phyloP scores from a whole-genome alignment of 306 rosid species.

The Quercus mongolica region DNA sequence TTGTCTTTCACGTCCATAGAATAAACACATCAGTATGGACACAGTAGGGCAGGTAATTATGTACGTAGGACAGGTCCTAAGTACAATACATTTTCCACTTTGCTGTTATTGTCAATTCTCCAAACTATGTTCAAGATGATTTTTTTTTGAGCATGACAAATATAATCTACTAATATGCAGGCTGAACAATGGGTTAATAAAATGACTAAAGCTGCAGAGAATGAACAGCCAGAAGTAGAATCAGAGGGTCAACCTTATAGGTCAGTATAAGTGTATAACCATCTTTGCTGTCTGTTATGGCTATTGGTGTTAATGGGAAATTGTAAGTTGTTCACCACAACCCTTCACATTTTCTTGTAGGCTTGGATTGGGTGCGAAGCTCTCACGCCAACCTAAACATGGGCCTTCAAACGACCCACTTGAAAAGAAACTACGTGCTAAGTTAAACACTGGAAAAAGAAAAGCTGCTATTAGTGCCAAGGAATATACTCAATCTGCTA shows the following conservation, averaged over 20 bases:
- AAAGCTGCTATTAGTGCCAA: constrained; percentile 49
- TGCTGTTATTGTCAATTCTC: not conserved
- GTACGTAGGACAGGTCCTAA: not conserved
- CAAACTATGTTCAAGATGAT: not conserved
- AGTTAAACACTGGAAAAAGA: constrained; percentile 49
- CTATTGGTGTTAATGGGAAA: not conserved
- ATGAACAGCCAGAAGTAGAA: constrained; percentile 37
- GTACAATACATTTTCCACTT: not conserved
- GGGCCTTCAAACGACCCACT: constrained; percentile 64
- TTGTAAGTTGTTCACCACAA: not conserved
- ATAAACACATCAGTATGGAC: not conserved
- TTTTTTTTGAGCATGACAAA: constrained; percentile 1
- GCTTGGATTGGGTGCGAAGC: constrained; percentile 89
- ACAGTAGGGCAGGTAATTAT: not conserved
- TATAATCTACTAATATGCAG: constrained; percentile 34
- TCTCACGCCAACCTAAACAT: constrained; percentile 44
- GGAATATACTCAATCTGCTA: constrained; percentile 28
- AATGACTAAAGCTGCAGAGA: constrained; percentile 53
- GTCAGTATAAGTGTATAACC: constrained; percentile 28
- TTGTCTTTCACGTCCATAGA: not conserved
- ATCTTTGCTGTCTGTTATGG: not conserved
- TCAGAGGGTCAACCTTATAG: constrained; percentile 48
- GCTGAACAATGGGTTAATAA: constrained; percentile 73
- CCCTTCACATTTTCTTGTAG: constrained; percentile 26
- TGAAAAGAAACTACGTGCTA: constrained; percentile 59